These are phyloP conservation scores for Penicillium bialowiezense DNA, from an alignment of 495 filamentous ascomycete genomes.

Conservation along the genomic window DNA sequence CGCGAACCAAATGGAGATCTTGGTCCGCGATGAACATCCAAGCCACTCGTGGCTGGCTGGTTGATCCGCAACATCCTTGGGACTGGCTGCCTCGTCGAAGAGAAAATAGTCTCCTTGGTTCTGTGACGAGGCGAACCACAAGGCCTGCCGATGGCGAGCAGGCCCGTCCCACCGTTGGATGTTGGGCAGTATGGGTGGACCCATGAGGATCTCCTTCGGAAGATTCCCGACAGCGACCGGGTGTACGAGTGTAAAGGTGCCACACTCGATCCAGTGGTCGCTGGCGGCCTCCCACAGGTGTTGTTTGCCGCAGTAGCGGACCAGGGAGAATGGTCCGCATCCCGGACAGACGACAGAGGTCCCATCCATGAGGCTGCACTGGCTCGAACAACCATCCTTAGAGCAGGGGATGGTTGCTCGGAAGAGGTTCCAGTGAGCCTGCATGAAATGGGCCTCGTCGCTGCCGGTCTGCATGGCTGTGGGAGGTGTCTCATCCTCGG, in stretches of 20 bases:
- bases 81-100: constrained; percentile 30
- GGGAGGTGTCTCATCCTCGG: background rate
- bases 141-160: constrained; percentile 36
- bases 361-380: constrained; percentile 51
- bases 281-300: constrained; percentile 36
- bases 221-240: constrained; percentile 18
- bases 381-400: constrained; percentile 30
- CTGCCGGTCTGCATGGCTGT: background rate
- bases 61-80: constrained; percentile 3
- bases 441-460: background rate
- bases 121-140: constrained; percentile 27
- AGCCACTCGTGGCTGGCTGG: constrained; percentile 2
- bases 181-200: constrained; percentile 27
- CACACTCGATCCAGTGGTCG: constrained; percentile 35
- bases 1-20: constrained; percentile 17
- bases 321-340: constrained; percentile 41
- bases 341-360: constrained; percentile 35
- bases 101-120: constrained; percentile 46
- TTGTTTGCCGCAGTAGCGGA: constrained; percentile 40
- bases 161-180: constrained; percentile 28
- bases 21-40: constrained; percentile 25
- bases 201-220: constrained; percentile 10
- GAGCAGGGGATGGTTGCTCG: constrained; percentile 26
- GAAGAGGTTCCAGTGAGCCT: constrained; percentile 25
- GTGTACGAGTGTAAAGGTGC: constrained; percentile 12